Conservation (phyloP, 345 rosid species). For the Arabis hirsuta region DNA sequence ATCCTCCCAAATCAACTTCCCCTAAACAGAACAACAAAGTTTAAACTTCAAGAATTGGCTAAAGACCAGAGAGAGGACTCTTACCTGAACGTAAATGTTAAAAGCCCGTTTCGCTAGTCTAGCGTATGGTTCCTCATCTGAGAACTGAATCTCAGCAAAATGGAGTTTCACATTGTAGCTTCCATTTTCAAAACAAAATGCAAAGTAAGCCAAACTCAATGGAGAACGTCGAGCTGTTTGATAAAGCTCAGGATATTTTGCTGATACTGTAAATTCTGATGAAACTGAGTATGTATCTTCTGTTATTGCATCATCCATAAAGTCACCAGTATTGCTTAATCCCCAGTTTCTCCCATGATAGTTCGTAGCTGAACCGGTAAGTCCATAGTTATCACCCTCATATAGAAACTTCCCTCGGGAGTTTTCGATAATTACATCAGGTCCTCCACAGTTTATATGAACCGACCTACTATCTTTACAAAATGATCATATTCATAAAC, state of each 20-base stretch:
- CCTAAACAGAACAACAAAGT: slow-evolving; percentile 42
- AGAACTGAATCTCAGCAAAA: slow-evolving; percentile 70
- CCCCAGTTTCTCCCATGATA: slow-evolving; percentile 40
- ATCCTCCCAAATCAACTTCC: slow-evolving; percentile 51
- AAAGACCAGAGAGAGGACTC: background rate
- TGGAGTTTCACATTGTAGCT: slow-evolving; percentile 65
- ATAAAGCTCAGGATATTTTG: slow-evolving; percentile 47
- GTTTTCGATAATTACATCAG: slow-evolving; percentile 36
- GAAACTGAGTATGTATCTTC: slow-evolving; percentile 36
- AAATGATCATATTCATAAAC: background rate
- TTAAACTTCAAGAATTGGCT: background rate
- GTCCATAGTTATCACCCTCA: slow-evolving; percentile 39
- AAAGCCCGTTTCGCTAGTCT: slow-evolving; percentile 65
- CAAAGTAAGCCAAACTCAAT: slow-evolving; percentile 62
- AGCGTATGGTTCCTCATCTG: slow-evolving; percentile 46
- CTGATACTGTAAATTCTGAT: slow-evolving; percentile 32
- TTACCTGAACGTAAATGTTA: slow-evolving; percentile 48
- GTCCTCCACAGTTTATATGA: slow-evolving; percentile 47
- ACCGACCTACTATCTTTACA: slow-evolving; percentile 32
- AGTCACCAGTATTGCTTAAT: slow-evolving; percentile 47
- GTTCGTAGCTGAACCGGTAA: slow-evolving; percentile 25
- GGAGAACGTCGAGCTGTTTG: slow-evolving; percentile 64
- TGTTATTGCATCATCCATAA: slow-evolving; percentile 44
- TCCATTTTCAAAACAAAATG: slow-evolving; percentile 61
- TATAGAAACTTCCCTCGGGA: slow-evolving; percentile 35